Base-by-base conservation (phyloP, 2,329 filamentous ascomycete species). In the Alternaria triticimaculans region DNA sequence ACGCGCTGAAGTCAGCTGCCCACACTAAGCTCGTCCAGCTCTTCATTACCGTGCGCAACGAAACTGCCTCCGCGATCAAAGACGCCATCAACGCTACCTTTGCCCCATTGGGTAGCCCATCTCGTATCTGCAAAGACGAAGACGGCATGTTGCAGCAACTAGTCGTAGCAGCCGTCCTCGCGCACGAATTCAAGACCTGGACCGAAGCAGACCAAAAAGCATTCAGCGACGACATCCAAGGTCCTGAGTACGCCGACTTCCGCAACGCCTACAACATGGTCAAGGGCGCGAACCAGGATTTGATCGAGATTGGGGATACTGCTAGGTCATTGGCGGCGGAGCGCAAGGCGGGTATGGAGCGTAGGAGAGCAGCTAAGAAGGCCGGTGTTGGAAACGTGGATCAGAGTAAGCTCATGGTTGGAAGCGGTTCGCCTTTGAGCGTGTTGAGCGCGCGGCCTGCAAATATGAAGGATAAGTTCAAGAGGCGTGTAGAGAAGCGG, bases 111-210 rank as follows among this genome's bases (percentile, higher is more conserved):
- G 56, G 26, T 5, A 28, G 26, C 12, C 43, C 21, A 5, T 18
- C 25, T 5, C 56, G 56, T 10, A 56, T 63, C 50, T 63, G 56
- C 28, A 56, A 51, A 55, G 56, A 63, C 28, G 51, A 56, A 41
- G 51, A 60, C 26, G 57, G 56, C 21, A 7, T 25, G 2, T 30
- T 63, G 28, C 61, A 60, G 26, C 56, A 63, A 55, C 20, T 56
- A 5, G 45, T 63, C 37, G 37, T 53, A 12, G 56, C 51, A 9
- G 51, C 51, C 10, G 46, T 55, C 6, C n/a, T 56, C 21, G 46
- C 14, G 3, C 56, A 60, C 21, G 61, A 56, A 14, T 12, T 12
- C 9, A 55, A 43, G 9, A 7, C 11, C 12, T 60, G 56, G 61
- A 23, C 14, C 23, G 33, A 51, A 18, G 26, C 7, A 37, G 10